Conservation (phyloP, 2,329 filamentous ascomycete genomes). For the Rachicladosporium sp. region DNA sequence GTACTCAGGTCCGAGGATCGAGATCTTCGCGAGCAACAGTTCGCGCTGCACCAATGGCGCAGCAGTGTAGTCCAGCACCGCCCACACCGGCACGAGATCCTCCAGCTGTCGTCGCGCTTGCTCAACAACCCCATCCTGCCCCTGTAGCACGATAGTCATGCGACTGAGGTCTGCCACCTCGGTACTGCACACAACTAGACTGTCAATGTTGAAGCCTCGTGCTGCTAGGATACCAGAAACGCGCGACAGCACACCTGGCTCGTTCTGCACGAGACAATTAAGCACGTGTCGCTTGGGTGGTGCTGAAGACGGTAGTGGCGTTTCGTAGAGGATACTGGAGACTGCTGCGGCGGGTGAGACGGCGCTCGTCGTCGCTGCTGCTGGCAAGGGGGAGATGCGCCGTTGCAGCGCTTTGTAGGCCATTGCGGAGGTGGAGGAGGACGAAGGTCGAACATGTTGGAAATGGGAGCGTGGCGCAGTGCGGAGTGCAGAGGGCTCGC, state of each 20-base stretch:
- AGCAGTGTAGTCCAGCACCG: conserved; percentile 88
- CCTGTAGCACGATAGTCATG: conserved; percentile 96
- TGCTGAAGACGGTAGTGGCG: conserved; percentile 66
- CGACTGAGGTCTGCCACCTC: conserved; percentile 93
- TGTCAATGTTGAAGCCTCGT: conserved; percentile 98
- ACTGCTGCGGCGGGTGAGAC: conserved; percentile 87
- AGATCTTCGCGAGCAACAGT: conserved; percentile 88
- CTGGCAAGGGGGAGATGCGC: conserved; percentile 73
- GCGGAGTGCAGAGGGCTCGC: conserved; percentile 1
- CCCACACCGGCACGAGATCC: conserved; percentile 95
- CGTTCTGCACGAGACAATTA: conserved; percentile 98
- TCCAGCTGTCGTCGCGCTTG: conserved; percentile 91
- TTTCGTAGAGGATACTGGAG: conserved; percentile 98
- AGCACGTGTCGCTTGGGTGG: conserved; percentile 91
- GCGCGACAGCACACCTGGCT: conserved; percentile 91
- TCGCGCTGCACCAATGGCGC: conserved; percentile 92
- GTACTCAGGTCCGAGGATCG: conserved; percentile 92
- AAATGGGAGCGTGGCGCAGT: not conserved
- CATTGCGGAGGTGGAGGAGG: conserved; percentile 77
- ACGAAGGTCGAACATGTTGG: conserved; percentile 25
- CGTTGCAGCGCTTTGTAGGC: conserved; percentile 96
- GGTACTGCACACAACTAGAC: conserved; percentile 91
- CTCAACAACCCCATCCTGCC: conserved; percentile 93
- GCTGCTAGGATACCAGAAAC: conserved; percentile 94
- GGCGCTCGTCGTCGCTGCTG: conserved; percentile 58